Base-by-base conservation (phyloP, 2,329 filamentous ascomycete species). In the Colletotrichum destructivum region DNA sequence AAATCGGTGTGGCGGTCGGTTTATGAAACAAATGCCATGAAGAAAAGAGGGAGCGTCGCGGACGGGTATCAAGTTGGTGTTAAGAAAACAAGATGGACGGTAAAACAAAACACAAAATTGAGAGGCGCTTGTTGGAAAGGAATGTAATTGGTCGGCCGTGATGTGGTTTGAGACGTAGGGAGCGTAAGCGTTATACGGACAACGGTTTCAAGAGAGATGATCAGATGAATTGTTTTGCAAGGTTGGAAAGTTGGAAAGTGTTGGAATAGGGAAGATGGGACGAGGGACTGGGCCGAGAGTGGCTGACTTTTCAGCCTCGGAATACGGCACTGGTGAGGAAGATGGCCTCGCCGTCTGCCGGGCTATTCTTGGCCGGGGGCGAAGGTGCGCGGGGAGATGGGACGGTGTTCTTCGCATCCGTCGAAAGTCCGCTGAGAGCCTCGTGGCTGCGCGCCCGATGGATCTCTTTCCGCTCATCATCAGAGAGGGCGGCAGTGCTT, bases 381-480 rank as follows among this genome's bases (percentile, higher is more conserved):
- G 75, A 73, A 4, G 75, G 77, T 66, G 72, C 73, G 65, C 71
- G 77, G 26, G 78, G 77, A 54, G 78, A 76, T 38, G 77, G 75
- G 26, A 80, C 78, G 35, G 77, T 77, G 64, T 77, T 78, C 71
- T 77, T 42, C 66, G 74, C 69, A 77, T 80, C 59, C 26, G 31
- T 62, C 35, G 38, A 79, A 75, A 21, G 77, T 74, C 83, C 83
- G 44, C 80, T 84, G 54, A 90, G 81, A 59, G 85, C 79, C 73
- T 89, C 87, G 59, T 88, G 85, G 79, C 88, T 90, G 57, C 79
- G 83, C 55, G 86, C 82, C 16, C 86, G 85, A 73, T 88, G 83
- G 23, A 87, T 76, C 56, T 84, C 80, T 56, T 77, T 84, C 38
- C 80, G 80, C 72, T 85, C 82, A 31, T 79, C 78, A 5, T 82